Base-by-base conservation (phyloP, 108 stramenopile species). In the Skeletonema menzelii region DNA sequence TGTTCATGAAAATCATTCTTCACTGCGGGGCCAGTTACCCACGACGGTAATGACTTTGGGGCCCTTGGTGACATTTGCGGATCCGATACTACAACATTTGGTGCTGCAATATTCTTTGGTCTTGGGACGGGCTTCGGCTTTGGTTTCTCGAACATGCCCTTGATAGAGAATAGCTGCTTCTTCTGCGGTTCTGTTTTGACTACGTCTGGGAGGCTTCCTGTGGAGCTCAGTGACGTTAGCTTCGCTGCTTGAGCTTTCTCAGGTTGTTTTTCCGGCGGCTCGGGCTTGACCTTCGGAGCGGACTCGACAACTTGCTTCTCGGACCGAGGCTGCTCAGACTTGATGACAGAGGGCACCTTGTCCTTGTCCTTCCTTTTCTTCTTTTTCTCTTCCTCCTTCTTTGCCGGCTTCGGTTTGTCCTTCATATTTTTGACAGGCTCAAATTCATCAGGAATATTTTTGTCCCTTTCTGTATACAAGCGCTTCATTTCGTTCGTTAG, bases 401-500 rank as follows among this genome's bases (percentile, higher is more conserved):
- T 2, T 10, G 49, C 19, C 22, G 17, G 49, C 20, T 58, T 56
- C 1, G 65, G 17, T 19, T 72, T 34, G 20, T 19, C 38, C 20
- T 73, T 64, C 27, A 17, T 63, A 7, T 67, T 74, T 65, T 70
- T 85, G 19, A 70, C 70, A n/a, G 84, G 81, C 65, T 75, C 73
- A 59, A 85, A 85, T 65, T 64, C 81, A 8, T 69, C 73, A 13
- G 84, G 81, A 27, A 73, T 59, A 40, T 56, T 69, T 20, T 49
- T 65, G 2, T 73, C 69, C 34, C 79, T 85, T 42, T 82, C 76
- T 12, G 55, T 68, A 64, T 75, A 85, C 14, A 85, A 77, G 32
- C 73, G 35, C 42, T 82, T 82, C 81, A 85, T 80, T 61, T 74
- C 80, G 11, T 67, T 63, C 3, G 84, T 82, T 2, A 82, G 72